Evolutionary conservation across 2,329 filamentous ascomycete genomes (phyloP).

Genomic region (Myriosclerotinia scirpicola): DNA sequence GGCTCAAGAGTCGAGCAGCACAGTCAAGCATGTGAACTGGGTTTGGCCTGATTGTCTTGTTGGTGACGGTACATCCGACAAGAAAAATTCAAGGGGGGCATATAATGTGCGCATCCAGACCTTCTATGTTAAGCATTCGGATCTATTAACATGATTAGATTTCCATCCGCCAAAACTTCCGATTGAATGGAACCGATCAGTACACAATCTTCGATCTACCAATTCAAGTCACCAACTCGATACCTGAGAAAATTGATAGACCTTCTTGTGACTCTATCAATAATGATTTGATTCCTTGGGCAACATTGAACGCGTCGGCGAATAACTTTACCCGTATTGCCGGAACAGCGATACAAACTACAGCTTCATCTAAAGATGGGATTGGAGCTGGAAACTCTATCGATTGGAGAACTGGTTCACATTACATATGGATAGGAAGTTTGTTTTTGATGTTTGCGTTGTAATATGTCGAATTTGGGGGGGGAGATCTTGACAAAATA

Average conservation of each 20-base stretch:
- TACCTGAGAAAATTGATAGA: conserved; percentile 47
- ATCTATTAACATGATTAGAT: conserved; percentile 46
- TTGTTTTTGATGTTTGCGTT: conserved; percentile 40
- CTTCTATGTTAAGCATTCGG: background rate
- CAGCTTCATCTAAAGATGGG: conserved; percentile 41
- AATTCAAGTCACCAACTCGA: conserved; percentile 66
- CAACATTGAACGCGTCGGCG: conserved; percentile 46
- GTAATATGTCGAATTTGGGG: conserved; percentile 25
- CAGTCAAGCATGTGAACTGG: conserved; percentile 74
- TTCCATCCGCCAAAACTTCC: conserved; percentile 69
- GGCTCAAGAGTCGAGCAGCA: conserved; percentile 62
- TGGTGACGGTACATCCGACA: conserved; percentile 49
- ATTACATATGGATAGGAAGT: conserved; percentile 42
- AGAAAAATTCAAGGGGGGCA: conserved; percentile 54
- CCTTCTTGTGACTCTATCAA: conserved; percentile 52
- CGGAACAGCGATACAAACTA: conserved; percentile 37
- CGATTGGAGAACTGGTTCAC: conserved; percentile 40
- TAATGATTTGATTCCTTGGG: conserved; percentile 52
- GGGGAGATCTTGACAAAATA: background rate
- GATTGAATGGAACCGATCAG: conserved; percentile 60
- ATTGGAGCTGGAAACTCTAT: conserved; percentile 39
- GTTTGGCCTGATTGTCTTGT: conserved; percentile 68
- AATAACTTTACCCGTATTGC: conserved; percentile 37
- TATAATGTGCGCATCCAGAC: conserved; percentile 53
- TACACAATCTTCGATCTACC: conserved; percentile 73